Evolutionary conservation across 345 rosid species (phyloP).

Genomic region (Camelina neglecta): DNA sequence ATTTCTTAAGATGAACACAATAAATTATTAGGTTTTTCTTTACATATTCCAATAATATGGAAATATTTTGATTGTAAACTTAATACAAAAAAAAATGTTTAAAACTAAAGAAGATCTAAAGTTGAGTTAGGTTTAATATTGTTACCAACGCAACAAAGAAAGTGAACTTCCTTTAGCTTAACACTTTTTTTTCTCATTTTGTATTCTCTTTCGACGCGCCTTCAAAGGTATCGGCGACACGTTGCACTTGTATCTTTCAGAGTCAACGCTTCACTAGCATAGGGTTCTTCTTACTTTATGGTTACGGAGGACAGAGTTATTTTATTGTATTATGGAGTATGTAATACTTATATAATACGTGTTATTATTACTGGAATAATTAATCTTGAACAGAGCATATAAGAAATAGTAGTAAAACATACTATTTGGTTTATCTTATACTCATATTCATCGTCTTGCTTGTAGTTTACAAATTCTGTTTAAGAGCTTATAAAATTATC

Average conservation of each 20-base stretch:
- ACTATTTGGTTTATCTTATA: too few relatives aligned
- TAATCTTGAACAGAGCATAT: too few relatives aligned
- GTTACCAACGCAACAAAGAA: neutral
- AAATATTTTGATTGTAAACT: neutral
- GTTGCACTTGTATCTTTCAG: neutral
- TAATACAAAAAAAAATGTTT: neutral
- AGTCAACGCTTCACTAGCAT: neutral
- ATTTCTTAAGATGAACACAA: too few relatives aligned
- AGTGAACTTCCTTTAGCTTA: neutral
- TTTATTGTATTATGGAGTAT: too few relatives aligned
- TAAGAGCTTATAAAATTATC: too few relatives aligned
- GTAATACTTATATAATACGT: too few relatives aligned
- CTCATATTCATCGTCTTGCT: too few relatives aligned
- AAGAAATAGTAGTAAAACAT: too few relatives aligned
- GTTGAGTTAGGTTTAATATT: neutral
- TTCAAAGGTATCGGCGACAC: neutral
- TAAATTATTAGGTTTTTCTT: too few relatives aligned
- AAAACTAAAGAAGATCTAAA: neutral
- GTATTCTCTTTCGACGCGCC: neutral
- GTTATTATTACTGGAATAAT: too few relatives aligned
- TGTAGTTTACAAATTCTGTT: too few relatives aligned
- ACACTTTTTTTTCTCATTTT: neutral
- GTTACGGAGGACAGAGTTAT: neutral
- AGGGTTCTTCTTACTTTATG: neutral
- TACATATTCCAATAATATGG: neutral